Percentiles rank a stretch among this genome's conserved stretches.
Conservation (phyloP, 1,139 yeast genomes). For the Candida tropicalis region DNA sequence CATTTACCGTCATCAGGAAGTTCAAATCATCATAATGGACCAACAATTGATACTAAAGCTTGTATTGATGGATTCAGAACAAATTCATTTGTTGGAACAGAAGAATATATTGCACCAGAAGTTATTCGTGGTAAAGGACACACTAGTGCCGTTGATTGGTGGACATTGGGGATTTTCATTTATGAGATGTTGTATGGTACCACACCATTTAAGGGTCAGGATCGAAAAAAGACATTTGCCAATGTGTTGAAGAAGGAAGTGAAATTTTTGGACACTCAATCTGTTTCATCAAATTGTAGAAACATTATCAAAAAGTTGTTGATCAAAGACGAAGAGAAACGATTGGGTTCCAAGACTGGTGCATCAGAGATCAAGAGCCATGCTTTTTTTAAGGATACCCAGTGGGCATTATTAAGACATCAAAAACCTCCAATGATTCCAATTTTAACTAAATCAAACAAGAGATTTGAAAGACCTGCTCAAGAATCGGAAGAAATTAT, state of each 20-base stretch:
- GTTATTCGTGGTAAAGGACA: slow-evolving; percentile 97
- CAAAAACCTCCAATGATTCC: slow-evolving; percentile 97
- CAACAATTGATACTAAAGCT: slow-evolving; percentile 81
- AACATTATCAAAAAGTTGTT: slow-evolving; percentile 76
- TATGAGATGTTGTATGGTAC: slow-evolving; percentile 95
- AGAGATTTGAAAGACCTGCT: slow-evolving; percentile 23
- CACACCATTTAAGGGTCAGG: slow-evolving; percentile 93
- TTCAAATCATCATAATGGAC: slow-evolving; percentile 24
- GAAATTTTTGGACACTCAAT: slow-evolving; percentile 58
- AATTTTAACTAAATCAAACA: slow-evolving; percentile 58
- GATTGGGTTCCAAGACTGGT: slow-evolving; percentile 90
- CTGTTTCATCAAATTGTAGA: slow-evolving; percentile 74
- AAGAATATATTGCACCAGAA: slow-evolving; percentile 97
- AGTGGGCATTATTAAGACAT: slow-evolving; percentile 93
- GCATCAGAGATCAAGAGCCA: slow-evolving; percentile 93
- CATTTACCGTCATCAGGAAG: slow-evolving; percentile 25
- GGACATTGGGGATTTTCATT: slow-evolving; percentile 92
- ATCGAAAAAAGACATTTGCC: slow-evolving; percentile 85
- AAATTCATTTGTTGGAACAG: slow-evolving; percentile 97
- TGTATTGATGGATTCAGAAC: slow-evolving; percentile 96
- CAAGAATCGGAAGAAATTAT: slow-evolving; percentile 13
- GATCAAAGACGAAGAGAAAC: slow-evolving; percentile 83
- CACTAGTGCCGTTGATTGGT: slow-evolving; percentile 98
- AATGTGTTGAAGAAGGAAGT: slow-evolving; percentile 85
- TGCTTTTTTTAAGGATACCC: slow-evolving; percentile 84